Conservation (phyloP, 2,329 filamentous ascomycete species). For the Aspergillus carbonarius region DNA sequence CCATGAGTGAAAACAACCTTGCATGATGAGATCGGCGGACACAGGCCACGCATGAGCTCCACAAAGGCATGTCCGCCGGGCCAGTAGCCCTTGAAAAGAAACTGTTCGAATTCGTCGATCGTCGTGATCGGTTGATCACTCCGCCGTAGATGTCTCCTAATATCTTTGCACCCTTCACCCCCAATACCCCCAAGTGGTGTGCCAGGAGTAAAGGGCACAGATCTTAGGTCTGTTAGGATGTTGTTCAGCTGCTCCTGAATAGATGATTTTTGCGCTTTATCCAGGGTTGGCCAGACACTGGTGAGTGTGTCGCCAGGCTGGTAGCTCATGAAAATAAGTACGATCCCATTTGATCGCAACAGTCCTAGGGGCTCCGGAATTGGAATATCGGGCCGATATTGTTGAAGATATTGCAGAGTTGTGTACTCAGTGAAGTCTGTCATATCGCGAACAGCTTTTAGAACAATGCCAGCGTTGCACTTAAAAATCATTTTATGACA, state of each 20-base stretch:
- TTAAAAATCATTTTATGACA: conserved; percentile 23
- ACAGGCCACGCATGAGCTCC: conserved; percentile 17
- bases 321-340: conserved; percentile 24
- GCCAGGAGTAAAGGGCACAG: conserved; percentile 15
- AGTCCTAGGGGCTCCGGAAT: conserved; percentile 21
- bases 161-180: conserved; percentile 27
- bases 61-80: conserved; percentile 17
- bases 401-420: conserved; percentile 24
- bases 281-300: conserved; percentile 18
- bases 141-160: conserved; percentile 20
- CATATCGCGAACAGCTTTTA: conserved; percentile 22
- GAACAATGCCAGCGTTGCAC: conserved; percentile 16
- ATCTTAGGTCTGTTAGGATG: conserved; percentile 21
- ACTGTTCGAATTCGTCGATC: conserved; percentile 21
- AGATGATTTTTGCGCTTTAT: conserved; percentile 17
- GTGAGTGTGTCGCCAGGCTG: conserved; percentile 12
- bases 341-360: conserved; percentile 16
- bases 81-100: conserved; percentile 18
- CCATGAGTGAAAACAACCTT: conserved; percentile 26
- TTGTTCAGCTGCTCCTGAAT: conserved; percentile 19
- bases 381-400: conserved; percentile 19
- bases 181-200: conserved; percentile 21
- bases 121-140: conserved; percentile 20
- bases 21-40: conserved; percentile 6
- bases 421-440: conserved; percentile 28